phyloP scores from a whole-genome alignment of 2,329 filamentous ascomycete species.

The Pseudogymnoascus sp. region DNA sequence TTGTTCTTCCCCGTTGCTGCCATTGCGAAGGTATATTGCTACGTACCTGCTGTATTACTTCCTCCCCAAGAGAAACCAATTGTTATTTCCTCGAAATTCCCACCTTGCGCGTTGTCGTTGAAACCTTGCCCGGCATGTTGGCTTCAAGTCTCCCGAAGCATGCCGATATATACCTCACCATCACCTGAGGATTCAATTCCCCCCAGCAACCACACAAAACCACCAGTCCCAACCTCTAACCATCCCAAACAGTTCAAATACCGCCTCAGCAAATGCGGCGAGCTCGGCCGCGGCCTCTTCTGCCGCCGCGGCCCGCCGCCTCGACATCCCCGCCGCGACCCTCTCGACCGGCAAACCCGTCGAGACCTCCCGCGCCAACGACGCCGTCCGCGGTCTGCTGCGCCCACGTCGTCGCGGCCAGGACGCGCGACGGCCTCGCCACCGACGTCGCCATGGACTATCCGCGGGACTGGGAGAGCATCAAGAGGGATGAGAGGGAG shows the following conservation, averaged over 20 bases:
- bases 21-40: background rate
- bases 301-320: constrained; percentile 50
- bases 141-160: background rate
- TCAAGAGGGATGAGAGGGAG: constrained; percentile 36
- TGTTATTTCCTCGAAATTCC: background rate
- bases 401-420: constrained; percentile 72
- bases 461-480: constrained; percentile 58
- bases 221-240: background rate
- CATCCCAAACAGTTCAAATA: constrained; percentile 57
- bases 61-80: constrained; percentile 3
- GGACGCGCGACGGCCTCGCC: constrained; percentile 55
- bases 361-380: constrained; percentile 52
- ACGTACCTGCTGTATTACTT: background rate
- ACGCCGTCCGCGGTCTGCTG: constrained; percentile 57
- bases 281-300: constrained; percentile 75
- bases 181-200: background rate
- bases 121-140: background rate
- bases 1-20: background rate
- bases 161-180: background rate
- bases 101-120: background rate
- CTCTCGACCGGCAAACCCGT: constrained; percentile 48
- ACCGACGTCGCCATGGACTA: constrained; percentile 72
- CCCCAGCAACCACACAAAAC: background rate
- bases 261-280: constrained; percentile 66
- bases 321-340: constrained; percentile 47